These are phyloP conservation scores for Pleurotus sapidus DNA, from an alignment of 768 basidiomycete genomes.

Conservation along the genomic window DNA sequence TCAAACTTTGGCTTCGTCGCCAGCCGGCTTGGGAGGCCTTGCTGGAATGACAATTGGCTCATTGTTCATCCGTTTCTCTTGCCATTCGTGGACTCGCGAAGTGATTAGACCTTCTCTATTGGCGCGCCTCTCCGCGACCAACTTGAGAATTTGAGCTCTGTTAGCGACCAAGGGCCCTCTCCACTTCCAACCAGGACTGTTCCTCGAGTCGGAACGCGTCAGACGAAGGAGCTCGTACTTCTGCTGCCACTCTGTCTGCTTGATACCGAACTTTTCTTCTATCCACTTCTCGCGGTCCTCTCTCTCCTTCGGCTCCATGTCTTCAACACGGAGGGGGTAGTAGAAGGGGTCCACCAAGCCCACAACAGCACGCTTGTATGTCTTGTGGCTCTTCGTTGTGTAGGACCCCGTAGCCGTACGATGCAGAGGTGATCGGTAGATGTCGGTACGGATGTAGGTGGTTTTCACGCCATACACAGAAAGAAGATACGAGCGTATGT, in stretches of 20 bases:
- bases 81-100: slow-evolving; percentile 30
- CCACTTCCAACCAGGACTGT: slow-evolving; percentile 35
- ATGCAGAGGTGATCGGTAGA: slow-evolving; percentile 63
- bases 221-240: slow-evolving; percentile 37
- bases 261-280: slow-evolving; percentile 57
- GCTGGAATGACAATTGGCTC: slow-evolving; percentile 18
- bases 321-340: slow-evolving; percentile 79
- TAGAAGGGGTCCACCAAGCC: slow-evolving; percentile 93
- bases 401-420: slow-evolving; percentile 18
- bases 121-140: slow-evolving; percentile 39
- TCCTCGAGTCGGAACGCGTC: slow-evolving; percentile 30
- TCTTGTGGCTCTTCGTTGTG: slow-evolving; percentile 39
- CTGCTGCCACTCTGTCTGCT: slow-evolving; percentile 29
- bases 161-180: slow-evolving; percentile 38
- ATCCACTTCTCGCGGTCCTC: slow-evolving; percentile 57
- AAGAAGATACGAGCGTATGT: slow-evolving; percentile 81
- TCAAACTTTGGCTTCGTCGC: neutral
- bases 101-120: slow-evolving; percentile 37
- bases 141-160: slow-evolving; percentile 41
- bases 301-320: slow-evolving; percentile 62
- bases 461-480: slow-evolving; percentile 86
- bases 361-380: slow-evolving; percentile 91
- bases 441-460: slow-evolving; percentile 95
- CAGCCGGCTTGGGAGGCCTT: neutral
- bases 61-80: slow-evolving; percentile 29